These are phyloP conservation scores for Aureobasidium leucospermi DNA, from an alignment of 2,329 filamentous ascomycete genomes.

Conservation along the genomic window DNA sequence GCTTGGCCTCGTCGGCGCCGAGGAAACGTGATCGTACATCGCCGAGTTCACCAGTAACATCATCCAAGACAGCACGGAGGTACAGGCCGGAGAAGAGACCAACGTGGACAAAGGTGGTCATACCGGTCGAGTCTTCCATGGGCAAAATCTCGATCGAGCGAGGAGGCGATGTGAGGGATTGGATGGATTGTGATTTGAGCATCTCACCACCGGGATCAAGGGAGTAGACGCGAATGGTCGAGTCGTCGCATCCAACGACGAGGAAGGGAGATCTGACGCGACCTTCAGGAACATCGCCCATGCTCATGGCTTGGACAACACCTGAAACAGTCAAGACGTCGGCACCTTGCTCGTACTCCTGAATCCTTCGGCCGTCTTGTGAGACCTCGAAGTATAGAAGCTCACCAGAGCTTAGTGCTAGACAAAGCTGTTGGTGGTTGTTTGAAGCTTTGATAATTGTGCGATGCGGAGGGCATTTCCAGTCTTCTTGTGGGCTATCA, in stretches of 20 bases:
- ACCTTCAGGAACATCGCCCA: conserved; percentile 88
- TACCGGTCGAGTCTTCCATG: conserved; percentile 89
- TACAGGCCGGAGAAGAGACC: conserved; percentile 94
- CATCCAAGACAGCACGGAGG: conserved; percentile 86
- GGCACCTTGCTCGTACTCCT: conserved; percentile 66
- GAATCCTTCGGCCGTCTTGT: conserved; percentile 69
- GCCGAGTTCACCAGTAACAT: conserved; percentile 89
- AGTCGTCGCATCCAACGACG: conserved; percentile 94
- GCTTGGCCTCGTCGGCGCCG: conserved; percentile 78
- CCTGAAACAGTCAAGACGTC: conserved; percentile 93
- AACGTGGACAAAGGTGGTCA: conserved; percentile 88
- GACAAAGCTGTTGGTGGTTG: conserved; percentile 86
- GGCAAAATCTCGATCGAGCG: conserved; percentile 70
- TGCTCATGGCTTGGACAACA: conserved; percentile 87
- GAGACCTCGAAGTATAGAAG: conserved; percentile 99
- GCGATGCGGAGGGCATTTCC: conserved; percentile 64
- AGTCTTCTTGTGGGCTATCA: conserved; percentile 16
- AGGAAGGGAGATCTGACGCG: conserved; percentile 83
- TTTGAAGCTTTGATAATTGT: conserved; percentile 92
- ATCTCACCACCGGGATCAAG: conserved; percentile 54
- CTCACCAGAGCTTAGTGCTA: conserved; percentile 90
- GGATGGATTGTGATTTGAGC: conserved; percentile 18
- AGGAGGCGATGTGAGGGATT: conserved; percentile 19
- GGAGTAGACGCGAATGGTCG: conserved; percentile 86
- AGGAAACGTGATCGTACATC: conserved; percentile 93